Evolutionary conservation across 371 early-diverging fungal species (phyloP), one percentile per base, ranked within the genome.

Genomic region (Mucor racemosus): DNA sequence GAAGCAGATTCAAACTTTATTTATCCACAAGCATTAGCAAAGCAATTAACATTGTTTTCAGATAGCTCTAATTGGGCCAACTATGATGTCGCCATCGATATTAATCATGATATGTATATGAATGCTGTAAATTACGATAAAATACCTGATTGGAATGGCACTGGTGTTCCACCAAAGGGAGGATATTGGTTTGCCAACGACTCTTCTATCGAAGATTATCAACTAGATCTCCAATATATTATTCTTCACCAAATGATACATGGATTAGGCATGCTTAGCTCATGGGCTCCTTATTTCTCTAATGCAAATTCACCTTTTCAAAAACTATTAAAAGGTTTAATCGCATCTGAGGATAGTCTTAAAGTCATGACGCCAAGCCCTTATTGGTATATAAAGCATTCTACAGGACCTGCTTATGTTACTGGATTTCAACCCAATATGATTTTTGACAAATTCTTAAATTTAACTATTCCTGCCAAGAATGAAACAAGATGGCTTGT

Each of bases 271-370:
- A 74, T 77, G 70, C 33, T 63, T 6, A 75, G 73, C 59, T 75
- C 78, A 11, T 78, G 78, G 78, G 73, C 74, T 9, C 68, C 76
- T n/a, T 76, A 76, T 62, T 78, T 78, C 15, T 64, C 71, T 36
- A 66, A 73, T 35, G 39, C 33, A 1, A 50, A 61, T 0, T 78
- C 78, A 9, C 78, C 78, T 13, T 78, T 75, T 46, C 64, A 71
- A 38, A 53, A 65, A 31, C 33, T 78, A 7, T 40, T 78, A 3
- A 46, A 64, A 19, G 71, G 65, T 5, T 19, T 78, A 7, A 60
- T 76, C n/a, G 19, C 19, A 7, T 17, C 65, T 1, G 63, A 66
- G 10, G 65, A 73, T 21, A 64, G 35, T 19, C 67, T 78, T 6
- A 67, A 71, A 36, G n/a, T 78, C 14, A 65, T 78, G 19, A 78